phyloP scores from a whole-genome alignment of 2,329 filamentous ascomycete genomes.

The Claviceps sorghi region DNA sequence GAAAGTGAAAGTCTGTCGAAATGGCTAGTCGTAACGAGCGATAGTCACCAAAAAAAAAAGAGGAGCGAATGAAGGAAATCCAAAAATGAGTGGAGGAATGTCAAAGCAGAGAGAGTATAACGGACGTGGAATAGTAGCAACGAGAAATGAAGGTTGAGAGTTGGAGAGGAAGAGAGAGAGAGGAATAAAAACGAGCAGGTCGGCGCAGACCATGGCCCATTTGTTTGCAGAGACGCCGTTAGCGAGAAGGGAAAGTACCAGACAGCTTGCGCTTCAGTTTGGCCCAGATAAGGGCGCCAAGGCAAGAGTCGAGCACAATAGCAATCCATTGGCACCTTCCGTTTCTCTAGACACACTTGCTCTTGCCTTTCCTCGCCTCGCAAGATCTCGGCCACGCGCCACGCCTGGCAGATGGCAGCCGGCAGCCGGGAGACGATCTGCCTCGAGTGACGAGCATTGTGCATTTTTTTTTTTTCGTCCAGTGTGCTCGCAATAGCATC shows the following conservation, averaged over 20 bases:
- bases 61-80: constrained; percentile 11
- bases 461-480: neutral
- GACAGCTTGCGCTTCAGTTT: neutral
- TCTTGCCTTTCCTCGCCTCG: neutral
- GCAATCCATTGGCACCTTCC: neutral
- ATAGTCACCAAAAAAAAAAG: constrained; percentile 18
- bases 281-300: neutral
- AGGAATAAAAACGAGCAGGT: neutral
- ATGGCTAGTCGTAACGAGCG: constrained; percentile 17
- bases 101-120: constrained; percentile 9
- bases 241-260: neutral
- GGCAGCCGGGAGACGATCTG: no score
- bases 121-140: constrained; percentile 10
- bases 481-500: neutral
- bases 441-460: neutral
- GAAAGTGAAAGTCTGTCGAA: constrained; percentile 9
- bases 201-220: neutral
- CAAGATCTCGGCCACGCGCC: neutral
- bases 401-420: neutral
- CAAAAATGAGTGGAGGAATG: constrained; percentile 18
- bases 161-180: constrained; percentile 1
- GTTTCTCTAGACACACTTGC: neutral
- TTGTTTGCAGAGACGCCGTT: neutral
- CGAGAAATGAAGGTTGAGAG: constrained; percentile 9
- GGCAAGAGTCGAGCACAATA: neutral